Base-by-base conservation (phyloP, 202 grass and related monocot species). In the Bolboschoenoplectus hybrid region DNA sequence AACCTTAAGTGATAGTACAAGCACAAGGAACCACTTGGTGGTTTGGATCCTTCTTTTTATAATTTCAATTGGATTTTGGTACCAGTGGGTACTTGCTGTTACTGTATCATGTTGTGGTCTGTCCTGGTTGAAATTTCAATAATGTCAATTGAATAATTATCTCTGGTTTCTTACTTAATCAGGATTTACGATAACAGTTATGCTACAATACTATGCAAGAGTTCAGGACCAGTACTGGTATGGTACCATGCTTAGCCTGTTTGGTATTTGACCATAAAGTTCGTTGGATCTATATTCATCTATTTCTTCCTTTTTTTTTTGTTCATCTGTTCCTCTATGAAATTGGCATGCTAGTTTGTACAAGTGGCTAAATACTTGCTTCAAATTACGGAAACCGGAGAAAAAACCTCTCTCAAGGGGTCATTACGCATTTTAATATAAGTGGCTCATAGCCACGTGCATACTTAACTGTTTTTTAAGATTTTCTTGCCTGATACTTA, bases 1-100 rank as follows among this genome's bases (percentile, higher is more conserved):
- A 89, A 87, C 85, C 63, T 89, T 88, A 66, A 91, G 82, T 75
- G 87, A 91, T 81, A 82, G 85, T 40, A 57, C 52, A 91, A 89
- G 76, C 78, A 78, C 90, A 85, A 92, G 81, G 69, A 91, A 94
- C 49, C 64, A 83, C 16, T 69, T 83, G 52, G 32, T 91, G 80
- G 83, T 89, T 88, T 90, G 88, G 88, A 88, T 61, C 40, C 9
- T 83, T 20, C 87, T 70, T 61, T 66, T 10, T 51, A 47, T 32
- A 81, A n/a, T 45, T 81, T 74, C 51, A 47, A 38, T 92, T 67
- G 14, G 62, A 84, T 85, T 32, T 77, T 74, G 19, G 1, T 20
- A 55, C 40, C n/a, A 20, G 7, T 45, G 9, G 3, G 26, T 72
- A 72, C 44, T 73, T 9, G 17, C 69, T 74, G 36, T 1, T 6